phyloP scores from a whole-genome alignment of 176 grass and related monocot species.

The Carex littledalei region DNA sequence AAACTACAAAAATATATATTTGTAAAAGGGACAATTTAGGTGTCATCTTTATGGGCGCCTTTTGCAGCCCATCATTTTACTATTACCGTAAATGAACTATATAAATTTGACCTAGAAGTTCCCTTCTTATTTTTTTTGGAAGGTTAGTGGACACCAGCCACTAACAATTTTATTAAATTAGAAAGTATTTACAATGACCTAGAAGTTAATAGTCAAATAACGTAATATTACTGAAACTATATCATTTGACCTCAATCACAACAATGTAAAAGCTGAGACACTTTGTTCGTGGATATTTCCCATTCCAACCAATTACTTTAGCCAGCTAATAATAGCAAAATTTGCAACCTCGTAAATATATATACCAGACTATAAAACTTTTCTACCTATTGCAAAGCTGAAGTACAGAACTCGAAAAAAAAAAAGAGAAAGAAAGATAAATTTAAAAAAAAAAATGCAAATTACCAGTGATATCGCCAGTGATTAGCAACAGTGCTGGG shows the following conservation, averaged over 20 bases:
- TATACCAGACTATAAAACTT: background rate
- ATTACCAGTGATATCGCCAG: slow-evolving; percentile 82
- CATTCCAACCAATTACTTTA: background rate
- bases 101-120: no score
- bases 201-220: background rate
- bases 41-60: background rate
- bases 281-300: no score
- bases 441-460: no score
- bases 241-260: background rate
- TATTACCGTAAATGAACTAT: background rate
- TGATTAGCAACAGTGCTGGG: slow-evolving; percentile 67
- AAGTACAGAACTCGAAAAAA: no score
- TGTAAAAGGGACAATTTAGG: background rate
- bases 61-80: background rate
- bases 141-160: no score
- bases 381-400: no score
- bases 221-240: background rate
- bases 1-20: no score
- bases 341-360: background rate
- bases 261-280: background rate
- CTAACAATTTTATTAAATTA: no score
- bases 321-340: background rate
- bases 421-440: no score
- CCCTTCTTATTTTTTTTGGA: no score
- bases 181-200: no score